A percentile compares a stretch with the other conserved stretches of the same genome.
These are phyloP conservation scores for Plasmodium knowlesi DNA, from an alignment of 169 alveolate genomes.

Conservation along the genomic window DNA sequence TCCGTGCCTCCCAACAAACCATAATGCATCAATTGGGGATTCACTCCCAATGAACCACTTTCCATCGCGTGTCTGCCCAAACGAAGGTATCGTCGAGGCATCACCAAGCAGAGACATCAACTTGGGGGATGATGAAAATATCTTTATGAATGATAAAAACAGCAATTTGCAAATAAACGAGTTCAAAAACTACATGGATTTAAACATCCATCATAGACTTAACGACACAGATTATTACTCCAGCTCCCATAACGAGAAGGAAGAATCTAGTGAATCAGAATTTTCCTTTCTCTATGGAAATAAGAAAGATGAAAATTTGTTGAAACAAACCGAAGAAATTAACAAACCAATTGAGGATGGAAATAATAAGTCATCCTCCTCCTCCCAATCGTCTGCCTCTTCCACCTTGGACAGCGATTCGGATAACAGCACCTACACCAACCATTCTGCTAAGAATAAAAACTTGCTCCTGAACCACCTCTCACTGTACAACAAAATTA, in stretches of 20 bases:
- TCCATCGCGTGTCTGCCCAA: background rate
- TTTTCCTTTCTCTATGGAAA: slow-evolving; percentile 28
- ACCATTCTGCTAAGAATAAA: background rate
- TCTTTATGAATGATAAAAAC: slow-evolving; percentile 11
- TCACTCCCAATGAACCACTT: background rate
- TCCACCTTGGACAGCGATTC: background rate
- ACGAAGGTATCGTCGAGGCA: background rate
- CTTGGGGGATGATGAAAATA: slow-evolving; percentile 1
- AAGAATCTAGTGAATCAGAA: slow-evolving; percentile 31
- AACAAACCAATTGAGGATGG: slow-evolving; percentile 2
- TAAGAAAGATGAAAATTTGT: background rate
- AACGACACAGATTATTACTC: slow-evolving; percentile 32
- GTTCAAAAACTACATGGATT: slow-evolving; percentile 36
- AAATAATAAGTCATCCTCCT: background rate
- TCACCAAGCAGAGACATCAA: background rate
- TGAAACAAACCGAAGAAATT: background rate
- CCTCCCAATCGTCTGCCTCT: slow-evolving; percentile 6
- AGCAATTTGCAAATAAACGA: slow-evolving; percentile 47
- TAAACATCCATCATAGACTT: background rate
- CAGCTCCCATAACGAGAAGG: slow-evolving; percentile 44
- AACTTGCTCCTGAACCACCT: slow-evolving; percentile 10
- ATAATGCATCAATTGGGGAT: background rate
- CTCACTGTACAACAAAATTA: slow-evolving; percentile 31
- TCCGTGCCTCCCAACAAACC: background rate
- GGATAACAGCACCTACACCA: slow-evolving; percentile 2